phyloP scores from a whole-genome alignment of 1,284 basidiomycete genomes.

The Apiotrichum gamsii region DNA sequence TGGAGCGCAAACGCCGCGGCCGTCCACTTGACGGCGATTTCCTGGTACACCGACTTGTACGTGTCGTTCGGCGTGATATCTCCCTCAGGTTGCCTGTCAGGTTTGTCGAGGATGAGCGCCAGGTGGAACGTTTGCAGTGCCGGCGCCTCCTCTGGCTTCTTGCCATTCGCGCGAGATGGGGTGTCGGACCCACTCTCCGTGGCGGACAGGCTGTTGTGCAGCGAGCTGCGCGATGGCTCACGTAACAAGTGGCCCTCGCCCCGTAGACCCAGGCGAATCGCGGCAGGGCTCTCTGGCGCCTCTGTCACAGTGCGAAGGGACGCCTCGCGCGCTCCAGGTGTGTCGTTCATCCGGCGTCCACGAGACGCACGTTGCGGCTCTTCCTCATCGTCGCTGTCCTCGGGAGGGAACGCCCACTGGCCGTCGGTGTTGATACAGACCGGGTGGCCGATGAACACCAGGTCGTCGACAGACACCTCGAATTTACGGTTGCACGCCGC shows the following conservation, averaged over 20 bases:
- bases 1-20: conserved; percentile 84
- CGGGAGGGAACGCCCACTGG: conserved; percentile 51
- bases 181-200: not conserved
- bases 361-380: conserved; percentile 8
- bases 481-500: conserved; percentile 90
- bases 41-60: conserved; percentile 68
- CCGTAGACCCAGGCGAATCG: too few relatives aligned
- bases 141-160: conserved; percentile 36
- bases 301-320: conserved; percentile 8
- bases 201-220: not conserved
- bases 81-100: conserved; percentile 57
- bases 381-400: conserved; percentile 22
- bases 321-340: not conserved
- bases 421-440: conserved; percentile 73
- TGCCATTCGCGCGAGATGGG: not conserved
- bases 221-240: too few relatives aligned
- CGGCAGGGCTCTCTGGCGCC: conserved; percentile 9
- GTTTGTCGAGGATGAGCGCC: conserved; percentile 78
- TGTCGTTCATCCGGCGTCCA: conserved; percentile 11
- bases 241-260: too few relatives aligned
- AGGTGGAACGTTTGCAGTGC: conserved; percentile 78
- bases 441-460: conserved; percentile 93
- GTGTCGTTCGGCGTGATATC: conserved; percentile 60
- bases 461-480: conserved; percentile 82
- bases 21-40: conserved; percentile 77